Evolutionary conservation across 441 rosid species (phyloP), one percentile per base, ranked within the genome.

Genomic region (Dalechampia spathulata): DNA sequence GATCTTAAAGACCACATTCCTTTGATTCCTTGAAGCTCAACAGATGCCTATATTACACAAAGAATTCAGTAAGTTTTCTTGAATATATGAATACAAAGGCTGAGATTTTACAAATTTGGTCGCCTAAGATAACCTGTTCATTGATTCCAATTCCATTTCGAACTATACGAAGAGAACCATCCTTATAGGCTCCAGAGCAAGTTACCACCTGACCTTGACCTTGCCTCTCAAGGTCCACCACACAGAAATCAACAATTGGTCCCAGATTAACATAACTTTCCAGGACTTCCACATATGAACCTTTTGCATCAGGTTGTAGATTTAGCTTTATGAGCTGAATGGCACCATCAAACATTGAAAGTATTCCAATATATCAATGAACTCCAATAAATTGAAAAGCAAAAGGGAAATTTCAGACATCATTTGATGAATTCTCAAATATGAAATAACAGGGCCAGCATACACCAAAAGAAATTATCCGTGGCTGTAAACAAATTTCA

Each of bases 161-260:
- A 69, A 93, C 96, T 51, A 93, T 79, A 45, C 97, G 92, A 55
- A 93, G 95, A 58, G 99, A 93, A 71, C 97, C 99, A 71, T 93
- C 99, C 75, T 93, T 93, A 53, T 81, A 85, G 59, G 99, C 99
- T 70, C 99, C 97, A 63, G 97, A 87, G 74, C 97, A 90, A 50
- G 99, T 93, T 28, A 93, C 99, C 63, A 93, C 99, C 82, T 93
- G 99, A 64, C 99, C 96, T 75, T 93, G 99, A 62, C 99, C 99
- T 74, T 93, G 99, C 75, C 97, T 87, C 80, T 93, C 97, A 40
- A 93, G 97, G 79, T 93, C 99, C 63, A 93, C 96, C 60, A 93
- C 96, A 76, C 96, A 87, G 65, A 93, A 93, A 74, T 93, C 99
- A 34, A 79, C 91, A 59, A 93, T 93, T 56, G 99, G 99, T 58